These are phyloP conservation scores for Carallia pectinifolia DNA, from an alignment of 345 rosid genomes.

Conservation along the genomic window DNA sequence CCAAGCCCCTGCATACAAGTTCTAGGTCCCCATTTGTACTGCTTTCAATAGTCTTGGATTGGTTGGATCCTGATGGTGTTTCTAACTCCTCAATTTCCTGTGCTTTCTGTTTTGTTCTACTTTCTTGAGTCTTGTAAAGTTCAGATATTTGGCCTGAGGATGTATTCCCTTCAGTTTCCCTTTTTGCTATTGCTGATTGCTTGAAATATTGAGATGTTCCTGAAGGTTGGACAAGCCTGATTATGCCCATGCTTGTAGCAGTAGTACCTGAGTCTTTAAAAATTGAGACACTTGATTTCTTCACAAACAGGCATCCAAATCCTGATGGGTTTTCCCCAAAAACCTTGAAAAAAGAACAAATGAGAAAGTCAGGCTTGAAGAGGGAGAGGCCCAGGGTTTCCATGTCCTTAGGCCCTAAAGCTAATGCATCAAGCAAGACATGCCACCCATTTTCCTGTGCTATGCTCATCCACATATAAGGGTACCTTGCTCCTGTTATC, in stretches of 20 bases:
- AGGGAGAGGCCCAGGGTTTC: conserved; percentile 82
- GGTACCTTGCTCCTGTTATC: conserved; percentile 65
- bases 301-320: conserved; percentile 72
- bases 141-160: conserved; percentile 2
- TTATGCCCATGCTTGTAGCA: conserved; percentile 34
- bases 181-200: neutral
- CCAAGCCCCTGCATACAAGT: conserved; percentile 57
- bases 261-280: conserved; percentile 30
- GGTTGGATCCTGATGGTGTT: conserved; percentile 12
- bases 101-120: conserved; percentile 2
- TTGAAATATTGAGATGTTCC: conserved; percentile 12
- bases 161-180: conserved; percentile 6
- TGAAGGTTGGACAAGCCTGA: conserved; percentile 31
- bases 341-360: conserved; percentile 71
- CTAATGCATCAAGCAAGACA: conserved; percentile 74
- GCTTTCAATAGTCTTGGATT: neutral
- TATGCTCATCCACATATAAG: conserved; percentile 75
- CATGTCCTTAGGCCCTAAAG: conserved; percentile 77
- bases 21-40: conserved; percentile 6
- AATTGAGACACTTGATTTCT: conserved; percentile 49
- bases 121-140: conserved; percentile 24
- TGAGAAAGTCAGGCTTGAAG: conserved; percentile 72
- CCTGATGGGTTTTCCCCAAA: conserved; percentile 74
- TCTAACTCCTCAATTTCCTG: conserved; percentile 36
- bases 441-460: conserved; percentile 83